These are phyloP conservation scores for Arabidopsis thaliana DNA, from an alignment of 345 rosid species.

Conservation along the genomic window DNA sequence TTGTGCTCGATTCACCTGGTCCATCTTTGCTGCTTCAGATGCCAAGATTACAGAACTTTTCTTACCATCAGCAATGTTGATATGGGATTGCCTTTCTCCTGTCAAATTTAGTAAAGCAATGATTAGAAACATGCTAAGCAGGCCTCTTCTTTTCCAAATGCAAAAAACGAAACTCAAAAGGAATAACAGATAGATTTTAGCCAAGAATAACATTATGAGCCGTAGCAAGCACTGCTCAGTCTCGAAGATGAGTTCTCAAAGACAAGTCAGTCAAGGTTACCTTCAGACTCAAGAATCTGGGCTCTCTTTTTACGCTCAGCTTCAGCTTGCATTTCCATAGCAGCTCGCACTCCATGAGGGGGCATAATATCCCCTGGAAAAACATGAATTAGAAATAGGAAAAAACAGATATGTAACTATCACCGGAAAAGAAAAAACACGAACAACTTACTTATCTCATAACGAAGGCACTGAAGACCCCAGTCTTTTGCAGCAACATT, in stretches of 20 bases:
- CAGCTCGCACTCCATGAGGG: slow-evolving; percentile 91
- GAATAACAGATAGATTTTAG: slow-evolving; percentile 5
- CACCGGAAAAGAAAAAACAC: slow-evolving; percentile 11
- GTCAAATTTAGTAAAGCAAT: slow-evolving; percentile 2
- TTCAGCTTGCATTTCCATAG: slow-evolving; percentile 99
- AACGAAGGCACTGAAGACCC: slow-evolving; percentile 96
- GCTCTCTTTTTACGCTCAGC: slow-evolving; percentile 98
- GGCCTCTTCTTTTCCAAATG: slow-evolving; percentile 2
- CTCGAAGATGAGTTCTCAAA: slow-evolving; percentile 25
- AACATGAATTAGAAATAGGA: slow-evolving; percentile 34
- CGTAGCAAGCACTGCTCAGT: background rate
- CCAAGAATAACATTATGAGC: slow-evolving; percentile 15
- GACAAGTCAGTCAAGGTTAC: slow-evolving; percentile 28
- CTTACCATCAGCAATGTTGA: slow-evolving; percentile 88
- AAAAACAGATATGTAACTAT: slow-evolving; percentile 11
- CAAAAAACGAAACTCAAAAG: slow-evolving; percentile 10
- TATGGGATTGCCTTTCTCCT: slow-evolving; percentile 57
- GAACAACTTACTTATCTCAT: slow-evolving; percentile 81
- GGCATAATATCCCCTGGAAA: slow-evolving; percentile 94
- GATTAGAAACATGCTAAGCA: slow-evolving; percentile 10
- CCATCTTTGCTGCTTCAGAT: slow-evolving; percentile 81
- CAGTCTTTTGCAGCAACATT: slow-evolving; percentile 93
- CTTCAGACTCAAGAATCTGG: slow-evolving; percentile 92
- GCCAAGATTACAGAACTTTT: slow-evolving; percentile 74
- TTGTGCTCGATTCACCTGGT: slow-evolving; percentile 73